Evolutionary conservation across 768 basidiomycete species (phyloP), one percentile per base, ranked within the genome.

Genomic region (Termitomyces sp.): DNA sequence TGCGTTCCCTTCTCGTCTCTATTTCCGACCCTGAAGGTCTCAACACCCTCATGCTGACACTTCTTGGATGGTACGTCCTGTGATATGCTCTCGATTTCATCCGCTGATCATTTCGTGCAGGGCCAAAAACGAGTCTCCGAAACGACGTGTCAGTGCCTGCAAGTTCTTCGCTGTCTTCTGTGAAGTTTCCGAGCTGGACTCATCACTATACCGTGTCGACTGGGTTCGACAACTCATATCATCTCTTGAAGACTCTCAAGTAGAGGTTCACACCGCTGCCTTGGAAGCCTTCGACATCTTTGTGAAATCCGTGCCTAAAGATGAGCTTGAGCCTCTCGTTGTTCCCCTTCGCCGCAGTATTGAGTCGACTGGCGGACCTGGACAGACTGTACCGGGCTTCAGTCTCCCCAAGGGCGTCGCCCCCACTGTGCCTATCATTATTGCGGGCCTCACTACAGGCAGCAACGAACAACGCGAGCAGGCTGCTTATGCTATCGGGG

Each of bases 391-490:
- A 4, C 88, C 93, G 7, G 95, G 97, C 3, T 94, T 96, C 79
- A 87, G 84, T 55, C 75, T 90, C 13, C 80, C 84, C 14, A 95
- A 94, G 70, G 94, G 94, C 73, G 67, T 94, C 24, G 80, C 90
- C 22, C 87, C 94, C 0, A 78, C 86, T 5, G 88, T 97, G 0
- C 92, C 92, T 2, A 85, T 95, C 65, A 85, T 95, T 68, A 88
- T 96, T 45, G 90, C 92, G 3, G 96, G 96, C 63, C 87, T 98
- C 36, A 93, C 94, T 0, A 90, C 88, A 3, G 96, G 96, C 36
- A 98, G 84, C 70, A 95, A 95, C 71, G 95, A 98, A 59, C 93
- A 94, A 66, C 80, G 92, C 64, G 97, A 98, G 71, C 89, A 96
- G 63, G 95, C 96, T 0, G 94, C 96, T 0, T 93, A 93, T 64